Evolutionary conservation across 2,329 filamentous ascomycete species (phyloP).

Genomic region (Colletotrichum sp.): DNA sequence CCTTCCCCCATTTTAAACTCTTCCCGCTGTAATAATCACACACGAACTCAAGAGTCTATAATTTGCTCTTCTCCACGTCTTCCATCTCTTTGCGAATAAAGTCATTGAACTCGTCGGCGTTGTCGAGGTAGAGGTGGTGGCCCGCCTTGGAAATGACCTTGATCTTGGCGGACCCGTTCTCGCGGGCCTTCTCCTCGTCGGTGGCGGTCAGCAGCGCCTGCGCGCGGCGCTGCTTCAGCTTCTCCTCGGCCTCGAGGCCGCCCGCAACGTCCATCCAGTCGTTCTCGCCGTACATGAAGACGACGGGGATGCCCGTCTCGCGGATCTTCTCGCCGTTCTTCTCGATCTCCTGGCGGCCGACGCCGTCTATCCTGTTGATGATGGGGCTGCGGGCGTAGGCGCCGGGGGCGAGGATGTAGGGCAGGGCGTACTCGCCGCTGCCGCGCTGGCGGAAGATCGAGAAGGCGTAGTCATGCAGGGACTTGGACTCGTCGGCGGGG

Average conservation of each 20-base stretch:
- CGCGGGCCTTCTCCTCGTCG: conserved; percentile 69
- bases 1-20: not conserved
- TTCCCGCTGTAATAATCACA: not conserved
- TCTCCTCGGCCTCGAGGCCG: conserved; percentile 80
- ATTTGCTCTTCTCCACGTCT: conserved; percentile 39
- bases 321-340: conserved; percentile 28
- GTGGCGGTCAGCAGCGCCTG: conserved; percentile 66
- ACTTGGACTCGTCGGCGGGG: conserved; percentile 77
- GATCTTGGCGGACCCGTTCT: conserved; percentile 85
- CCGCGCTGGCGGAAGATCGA: conserved; percentile 91
- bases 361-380: conserved; percentile 83
- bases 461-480: conserved; percentile 92
- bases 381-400: conserved; percentile 89
- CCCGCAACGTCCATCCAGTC: conserved; percentile 99
- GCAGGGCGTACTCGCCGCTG: conserved; percentile 90
- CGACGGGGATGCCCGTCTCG: conserved; percentile 77
- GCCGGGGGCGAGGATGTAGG: conserved; percentile 91
- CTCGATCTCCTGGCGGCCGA: conserved; percentile 73
- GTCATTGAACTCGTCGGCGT: conserved; percentile 62
- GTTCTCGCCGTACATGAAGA: conserved; percentile 96
- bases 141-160: conserved; percentile 71
- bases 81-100: conserved; percentile 58
- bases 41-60: not conserved
- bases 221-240: conserved; percentile 71
- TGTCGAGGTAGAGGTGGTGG: conserved; percentile 66